Evolutionary conservation across 2,329 filamentous ascomycete species (phyloP), one percentile per base, ranked within the genome.

Genomic region (Neurospora sp.): DNA sequence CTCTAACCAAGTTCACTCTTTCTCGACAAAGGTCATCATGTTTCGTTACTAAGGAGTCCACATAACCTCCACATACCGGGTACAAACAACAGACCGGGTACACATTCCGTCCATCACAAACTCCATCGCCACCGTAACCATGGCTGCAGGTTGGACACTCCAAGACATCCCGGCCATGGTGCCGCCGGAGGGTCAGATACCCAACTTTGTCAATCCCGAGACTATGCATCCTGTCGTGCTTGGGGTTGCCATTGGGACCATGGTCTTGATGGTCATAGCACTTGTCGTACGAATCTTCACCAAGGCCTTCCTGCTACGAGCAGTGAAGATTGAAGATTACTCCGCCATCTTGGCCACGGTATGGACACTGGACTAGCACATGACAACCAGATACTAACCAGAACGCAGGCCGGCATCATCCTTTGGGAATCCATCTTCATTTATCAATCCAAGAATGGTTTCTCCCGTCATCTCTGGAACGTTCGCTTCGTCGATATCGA

Each of bases 381-480:
- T 62, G 3, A 33, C 52, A 2, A n/a, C 8, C 23, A 62, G 28
- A 43, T 11, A 19, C 68, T 69, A 46, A 67, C 28, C 15, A 15
- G 2, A 12, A 17, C 5, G 11, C 52, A 71, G 70, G 39, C 67
- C 19, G 72, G 71, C 62, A 72, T 73, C 43, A 69, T 73, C 28
- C 23, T 69, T 5, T 73, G 71, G 72, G 71, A 73, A 39, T 57
- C 68, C 36, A 71, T 72, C 38, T 73, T 70, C 40, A 70, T 73
- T 41, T 38, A 70, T n/a, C 68, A 70, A 38, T 72, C 72, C 12
- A 39, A 41, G 4, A 12, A 67, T 38, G 72, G 72, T 4, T 71
- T 71, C 68, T 71, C 72, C 8, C 71, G 72, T 4, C 70, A 73
- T 41, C 68, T 72, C 4, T 73, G 69, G 69, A 69, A 73, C 43